Base-by-base conservation (phyloP, 1,284 basidiomycete genomes). In the Ceratobasidium sp. region DNA sequence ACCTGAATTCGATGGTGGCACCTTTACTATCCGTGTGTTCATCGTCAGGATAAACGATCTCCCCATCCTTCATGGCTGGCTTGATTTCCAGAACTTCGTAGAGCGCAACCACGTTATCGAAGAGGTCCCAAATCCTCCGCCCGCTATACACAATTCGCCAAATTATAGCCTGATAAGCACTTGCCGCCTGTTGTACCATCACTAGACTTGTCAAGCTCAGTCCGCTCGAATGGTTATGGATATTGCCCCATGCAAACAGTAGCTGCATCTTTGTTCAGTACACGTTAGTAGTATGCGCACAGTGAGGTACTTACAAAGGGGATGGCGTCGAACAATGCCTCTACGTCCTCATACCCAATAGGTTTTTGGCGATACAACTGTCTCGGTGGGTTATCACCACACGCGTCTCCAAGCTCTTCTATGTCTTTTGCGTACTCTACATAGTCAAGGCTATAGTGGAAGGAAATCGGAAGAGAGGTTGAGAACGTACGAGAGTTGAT, bases 1-100 rank as follows among this genome's bases (percentile, higher is more conserved):
- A 78, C 78, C 65, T 78, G 60, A 78, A 78, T 33, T 78, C 77
- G 5, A 79, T 69, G 28, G 75, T 58, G n/a, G 75, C 66, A n/a
- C 75, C 77, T 42, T 76, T 64, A 17, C 49, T 28, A 23, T 42
- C 23, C 20, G 8, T 23, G 35, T 54, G 71, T 8, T 60, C 39
- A 2, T 45, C 61, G 1, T 63, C 60, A 10, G 78, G 77, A 49
- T 79, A 78, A 5, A 26, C 20, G 60, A 69, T 47, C 1, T 31
- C 15, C 8, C 77, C 78, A 28, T 79, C 78, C 39, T 39, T 42
- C 31, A 79, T 71, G 15, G n/a, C n/a, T 26, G 73, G 68, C 28
- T 51, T 65, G 31, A 78, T 68, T 1, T 69, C 33, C 23, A 74
- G 69, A 8, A 77, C 45, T 20, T 78, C 77, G 49, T 78, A 79